These are phyloP conservation scores for Vitis hybrid DNA, from an alignment of 177 flowering plant genomes.

Conservation along the genomic window DNA sequence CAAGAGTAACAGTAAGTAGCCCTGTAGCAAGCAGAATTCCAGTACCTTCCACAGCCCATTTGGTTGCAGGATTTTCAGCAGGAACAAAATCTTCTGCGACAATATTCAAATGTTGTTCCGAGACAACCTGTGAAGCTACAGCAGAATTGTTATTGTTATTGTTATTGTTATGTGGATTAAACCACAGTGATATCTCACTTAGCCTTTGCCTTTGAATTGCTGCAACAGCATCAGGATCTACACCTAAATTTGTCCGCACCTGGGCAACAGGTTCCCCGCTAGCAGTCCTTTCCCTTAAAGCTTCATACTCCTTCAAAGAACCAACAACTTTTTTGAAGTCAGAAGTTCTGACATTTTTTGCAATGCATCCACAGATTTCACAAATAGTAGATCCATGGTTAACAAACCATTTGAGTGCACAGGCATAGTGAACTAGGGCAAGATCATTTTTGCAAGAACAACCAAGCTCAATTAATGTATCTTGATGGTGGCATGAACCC, in stretches of 20 bases:
- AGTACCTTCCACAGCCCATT: conserved; percentile 94
- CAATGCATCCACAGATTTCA: conserved; percentile 79
- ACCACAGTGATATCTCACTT: conserved; percentile 88
- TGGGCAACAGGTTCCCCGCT: conserved; percentile 59
- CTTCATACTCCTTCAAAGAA: conserved; percentile 79
- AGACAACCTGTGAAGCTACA: conserved; percentile 43
- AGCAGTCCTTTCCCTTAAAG: conserved; percentile 73
- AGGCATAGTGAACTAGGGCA: conserved; percentile 87
- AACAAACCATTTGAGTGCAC: conserved; percentile 95
- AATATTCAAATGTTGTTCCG: conserved; percentile 51
- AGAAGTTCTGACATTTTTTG: conserved; percentile 57
- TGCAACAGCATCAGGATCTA: conserved; percentile 94
- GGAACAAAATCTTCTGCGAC: conserved; percentile 41
- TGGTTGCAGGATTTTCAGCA: conserved; percentile 70
- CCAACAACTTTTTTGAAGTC: conserved; percentile 73
- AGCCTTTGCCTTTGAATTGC: conserved; percentile 88
- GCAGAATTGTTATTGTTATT: conserved; percentile 22
- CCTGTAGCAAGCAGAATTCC: conserved; percentile 94
- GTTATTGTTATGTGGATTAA: conserved; percentile 51
- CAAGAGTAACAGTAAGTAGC: conserved; percentile 89
- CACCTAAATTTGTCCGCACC: conserved; percentile 38
- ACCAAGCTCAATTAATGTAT: conserved; percentile 71
- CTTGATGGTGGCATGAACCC: conserved; percentile 50
- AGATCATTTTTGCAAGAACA: conserved; percentile 93
- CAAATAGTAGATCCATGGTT: conserved; percentile 90